Conservation (phyloP, 148 eudicot species). For the Talinum fruticosum region DNA sequence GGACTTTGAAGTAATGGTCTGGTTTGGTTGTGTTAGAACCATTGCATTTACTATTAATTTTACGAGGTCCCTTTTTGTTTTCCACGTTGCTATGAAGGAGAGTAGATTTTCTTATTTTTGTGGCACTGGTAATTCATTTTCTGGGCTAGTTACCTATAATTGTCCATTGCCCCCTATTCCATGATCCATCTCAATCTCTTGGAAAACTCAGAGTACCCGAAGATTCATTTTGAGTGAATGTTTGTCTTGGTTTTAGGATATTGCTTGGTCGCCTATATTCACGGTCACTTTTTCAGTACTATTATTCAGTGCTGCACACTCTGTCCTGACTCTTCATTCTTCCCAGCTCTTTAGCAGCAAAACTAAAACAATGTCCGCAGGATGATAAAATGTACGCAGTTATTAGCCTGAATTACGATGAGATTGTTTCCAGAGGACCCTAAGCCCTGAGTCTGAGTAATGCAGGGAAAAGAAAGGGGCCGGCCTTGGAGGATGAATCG, state of each 20-base stretch:
- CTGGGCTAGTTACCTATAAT: not conserved
- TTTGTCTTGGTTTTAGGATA: conserved; percentile 15
- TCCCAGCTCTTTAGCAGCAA: too few relatives aligned
- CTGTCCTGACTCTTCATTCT: too few relatives aligned
- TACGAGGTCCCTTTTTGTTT: not conserved
- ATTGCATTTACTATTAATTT: not conserved
- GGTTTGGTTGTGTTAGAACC: not conserved
- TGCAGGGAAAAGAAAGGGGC: not conserved
- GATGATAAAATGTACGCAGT: too few relatives aligned
- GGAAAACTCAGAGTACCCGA: conserved; percentile 10
- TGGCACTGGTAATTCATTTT: not conserved
- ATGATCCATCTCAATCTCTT: conserved; percentile 17
- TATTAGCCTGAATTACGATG: too few relatives aligned
- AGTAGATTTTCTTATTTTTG: too few relatives aligned
- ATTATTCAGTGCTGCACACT: not conserved
- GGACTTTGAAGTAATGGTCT: not conserved
- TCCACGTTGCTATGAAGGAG: too few relatives aligned
- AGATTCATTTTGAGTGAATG: conserved; percentile 18
- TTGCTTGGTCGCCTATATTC: not conserved
- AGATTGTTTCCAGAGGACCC: not conserved
- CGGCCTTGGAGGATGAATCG: not conserved
- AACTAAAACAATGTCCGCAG: too few relatives aligned
- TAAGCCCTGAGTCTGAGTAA: not conserved
- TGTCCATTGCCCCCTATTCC: not conserved
- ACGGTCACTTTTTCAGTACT: not conserved